A percentile compares a stretch with the other conserved stretches of the same genome.
phyloP scores from a whole-genome alignment of 1,284 basidiomycete genomes.

The Boletus semigastroideus region DNA sequence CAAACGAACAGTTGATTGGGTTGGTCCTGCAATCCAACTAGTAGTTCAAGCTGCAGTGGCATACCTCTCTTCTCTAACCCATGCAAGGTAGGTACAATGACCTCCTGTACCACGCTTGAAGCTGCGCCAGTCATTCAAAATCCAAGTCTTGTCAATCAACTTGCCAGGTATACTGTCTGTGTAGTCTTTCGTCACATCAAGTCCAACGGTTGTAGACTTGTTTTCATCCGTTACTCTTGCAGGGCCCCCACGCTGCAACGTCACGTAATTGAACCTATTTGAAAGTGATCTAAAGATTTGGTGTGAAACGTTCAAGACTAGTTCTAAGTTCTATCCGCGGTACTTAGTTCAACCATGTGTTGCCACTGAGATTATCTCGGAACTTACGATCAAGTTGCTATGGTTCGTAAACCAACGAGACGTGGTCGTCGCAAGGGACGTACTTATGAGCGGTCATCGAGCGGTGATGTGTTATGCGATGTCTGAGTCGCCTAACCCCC shows the following conservation, averaged over 20 bases:
- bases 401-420: too few relatives aligned
- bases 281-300: background rate
- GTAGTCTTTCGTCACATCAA: background rate
- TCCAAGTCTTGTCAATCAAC: background rate
- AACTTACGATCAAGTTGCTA: background rate
- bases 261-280: background rate
- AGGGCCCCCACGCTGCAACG: background rate
- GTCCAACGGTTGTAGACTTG: background rate
- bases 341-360: background rate
- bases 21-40: background rate
- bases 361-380: background rate
- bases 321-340: background rate
- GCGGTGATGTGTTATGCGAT: too few relatives aligned
- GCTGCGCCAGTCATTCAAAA: too few relatives aligned
- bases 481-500: too few relatives aligned
- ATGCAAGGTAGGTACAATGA: background rate
- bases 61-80: too few relatives aligned
- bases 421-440: background rate
- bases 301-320: background rate
- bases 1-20: slow-evolving; percentile 1
- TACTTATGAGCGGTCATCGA: background rate
- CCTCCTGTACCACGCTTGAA: background rate
- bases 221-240: background rate
- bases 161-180: background rate
- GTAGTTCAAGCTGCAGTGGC: too few relatives aligned